A percentile compares a stretch with the other conserved stretches of the same genome.
phyloP scores from a whole-genome alignment of 169 alveolate genomes.

The Eimeria tenella region DNA sequence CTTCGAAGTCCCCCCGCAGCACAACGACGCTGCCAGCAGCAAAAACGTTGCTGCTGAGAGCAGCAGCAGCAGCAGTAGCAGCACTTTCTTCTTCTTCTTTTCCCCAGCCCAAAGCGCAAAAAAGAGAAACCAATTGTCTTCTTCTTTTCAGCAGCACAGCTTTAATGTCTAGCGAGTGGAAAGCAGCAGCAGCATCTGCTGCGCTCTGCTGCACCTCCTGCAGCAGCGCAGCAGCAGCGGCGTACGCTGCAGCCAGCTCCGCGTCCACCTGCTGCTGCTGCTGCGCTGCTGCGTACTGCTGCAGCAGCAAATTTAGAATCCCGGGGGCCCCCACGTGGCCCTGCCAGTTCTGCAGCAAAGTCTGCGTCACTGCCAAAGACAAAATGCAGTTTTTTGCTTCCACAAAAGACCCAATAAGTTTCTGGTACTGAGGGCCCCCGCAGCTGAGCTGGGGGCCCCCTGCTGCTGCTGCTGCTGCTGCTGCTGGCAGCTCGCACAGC shows the following conservation, averaged over 20 bases:
- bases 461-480: background rate
- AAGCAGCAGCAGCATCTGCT: constrained; percentile 41
- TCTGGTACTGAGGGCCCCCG: constrained; percentile 56
- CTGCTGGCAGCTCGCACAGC: background rate
- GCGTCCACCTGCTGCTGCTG: background rate
- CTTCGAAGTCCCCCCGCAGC: constrained; percentile 44
- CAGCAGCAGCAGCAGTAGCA: background rate
- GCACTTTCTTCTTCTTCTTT: background rate
- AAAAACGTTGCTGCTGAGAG: background rate
- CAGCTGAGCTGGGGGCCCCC: background rate
- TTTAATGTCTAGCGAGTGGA: constrained; percentile 12
- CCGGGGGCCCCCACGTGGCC: constrained; percentile 28
- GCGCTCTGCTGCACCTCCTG: constrained; percentile 12
- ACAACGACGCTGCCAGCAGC: background rate
- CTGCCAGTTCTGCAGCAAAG: constrained; percentile 57
- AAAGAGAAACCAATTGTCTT: background rate
- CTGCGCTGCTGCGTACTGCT: background rate
- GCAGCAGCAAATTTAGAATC: background rate
- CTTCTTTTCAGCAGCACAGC: constrained; percentile 20
- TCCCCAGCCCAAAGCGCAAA: constrained; percentile 54
- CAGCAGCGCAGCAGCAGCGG: constrained; percentile 28
- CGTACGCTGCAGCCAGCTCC: background rate
- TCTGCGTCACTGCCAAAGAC: constrained; percentile 2
- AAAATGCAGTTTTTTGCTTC: constrained; percentile 30
- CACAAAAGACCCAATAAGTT: constrained; percentile 7